phyloP scores from a whole-genome alignment of 176 grass and related monocot genomes.

The Triticum timopheevii region DNA sequence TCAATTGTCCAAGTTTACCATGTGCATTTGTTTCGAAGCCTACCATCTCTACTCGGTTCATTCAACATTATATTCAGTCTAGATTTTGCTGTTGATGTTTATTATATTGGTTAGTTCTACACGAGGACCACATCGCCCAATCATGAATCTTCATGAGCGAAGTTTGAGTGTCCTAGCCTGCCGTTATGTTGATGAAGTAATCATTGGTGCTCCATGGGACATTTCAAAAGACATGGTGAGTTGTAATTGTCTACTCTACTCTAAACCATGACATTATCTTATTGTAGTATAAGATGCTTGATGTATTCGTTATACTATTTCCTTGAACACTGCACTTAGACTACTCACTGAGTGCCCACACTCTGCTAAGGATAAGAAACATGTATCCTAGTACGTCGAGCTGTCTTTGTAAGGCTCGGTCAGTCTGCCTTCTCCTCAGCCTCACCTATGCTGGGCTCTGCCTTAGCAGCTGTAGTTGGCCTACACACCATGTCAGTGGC shows the following conservation, averaged over 20 bases:
- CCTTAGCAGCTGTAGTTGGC: not conserved
- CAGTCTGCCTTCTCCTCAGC: not conserved
- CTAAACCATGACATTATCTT: not conserved
- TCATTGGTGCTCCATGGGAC: constrained; percentile 94
- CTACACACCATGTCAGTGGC: not conserved
- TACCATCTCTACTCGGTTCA: not conserved
- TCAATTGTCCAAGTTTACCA: constrained; percentile 14
- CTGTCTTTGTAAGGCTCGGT: not conserved
- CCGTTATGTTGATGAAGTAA: constrained; percentile 96
- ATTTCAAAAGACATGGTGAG: constrained; percentile 94
- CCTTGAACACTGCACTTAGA: not conserved
- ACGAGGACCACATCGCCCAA: constrained; percentile 80
- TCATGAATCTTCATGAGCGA: constrained; percentile 95
- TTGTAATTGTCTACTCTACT: constrained; percentile 22
- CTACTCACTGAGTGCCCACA: not conserved
- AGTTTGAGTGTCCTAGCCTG: constrained; percentile 97
- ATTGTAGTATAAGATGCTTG: not conserved
- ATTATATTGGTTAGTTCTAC: constrained; percentile 53
- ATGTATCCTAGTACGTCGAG: not conserved
- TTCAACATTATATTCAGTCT: not conserved
- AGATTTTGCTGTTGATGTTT: constrained; percentile 14
- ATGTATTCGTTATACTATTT: not conserved
- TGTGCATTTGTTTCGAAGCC: constrained; percentile 9
- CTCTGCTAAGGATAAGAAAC: not conserved
- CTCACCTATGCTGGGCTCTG: not conserved